phyloP scores from a whole-genome alignment of 768 basidiomycete species.

The Sarcodon aspratus region DNA sequence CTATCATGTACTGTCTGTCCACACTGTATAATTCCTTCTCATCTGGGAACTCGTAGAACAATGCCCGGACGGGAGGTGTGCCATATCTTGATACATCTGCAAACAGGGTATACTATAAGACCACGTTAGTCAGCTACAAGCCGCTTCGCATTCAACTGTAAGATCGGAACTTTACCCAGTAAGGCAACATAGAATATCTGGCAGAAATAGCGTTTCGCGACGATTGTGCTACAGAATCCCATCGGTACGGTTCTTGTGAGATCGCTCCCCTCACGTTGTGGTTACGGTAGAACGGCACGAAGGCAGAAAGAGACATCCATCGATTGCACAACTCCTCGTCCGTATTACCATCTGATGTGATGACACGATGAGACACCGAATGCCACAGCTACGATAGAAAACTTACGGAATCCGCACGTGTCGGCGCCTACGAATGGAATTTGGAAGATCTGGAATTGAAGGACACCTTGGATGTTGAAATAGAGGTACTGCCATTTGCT shows the following conservation, averaged over 20 bases:
- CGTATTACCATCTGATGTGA: conserved; percentile 37
- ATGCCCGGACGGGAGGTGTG: conserved; percentile 60
- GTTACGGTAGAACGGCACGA: conserved; percentile 75
- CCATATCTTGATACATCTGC: conserved; percentile 54
- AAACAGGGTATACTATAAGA: conserved; percentile 55
- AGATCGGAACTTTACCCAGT: conserved; percentile 45
- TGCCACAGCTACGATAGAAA: conserved; percentile 5
- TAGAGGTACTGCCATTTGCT: conserved; percentile 67
- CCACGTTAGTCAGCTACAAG: background rate
- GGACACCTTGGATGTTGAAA: conserved; percentile 58
- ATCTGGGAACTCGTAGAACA: conserved; percentile 72
- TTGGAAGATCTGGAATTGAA: conserved; percentile 79
- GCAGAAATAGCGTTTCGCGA: conserved; percentile 60
- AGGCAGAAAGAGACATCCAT: conserved; percentile 83
- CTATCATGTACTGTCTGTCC: conserved; percentile 64
- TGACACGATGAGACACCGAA: conserved; percentile 1
- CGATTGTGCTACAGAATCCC: conserved; percentile 72
- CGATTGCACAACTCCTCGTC: conserved; percentile 75
- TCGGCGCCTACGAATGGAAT: conserved; percentile 81
- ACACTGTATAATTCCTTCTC: conserved; percentile 52
- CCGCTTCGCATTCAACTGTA: background rate
- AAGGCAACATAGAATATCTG: conserved; percentile 63
- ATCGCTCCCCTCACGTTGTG: conserved; percentile 59
- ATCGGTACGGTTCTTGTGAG: conserved; percentile 71
- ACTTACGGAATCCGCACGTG: conserved; percentile 53